Conservation (phyloP, 1,284 basidiomycete genomes). For the Irpex rosettiformis region DNA sequence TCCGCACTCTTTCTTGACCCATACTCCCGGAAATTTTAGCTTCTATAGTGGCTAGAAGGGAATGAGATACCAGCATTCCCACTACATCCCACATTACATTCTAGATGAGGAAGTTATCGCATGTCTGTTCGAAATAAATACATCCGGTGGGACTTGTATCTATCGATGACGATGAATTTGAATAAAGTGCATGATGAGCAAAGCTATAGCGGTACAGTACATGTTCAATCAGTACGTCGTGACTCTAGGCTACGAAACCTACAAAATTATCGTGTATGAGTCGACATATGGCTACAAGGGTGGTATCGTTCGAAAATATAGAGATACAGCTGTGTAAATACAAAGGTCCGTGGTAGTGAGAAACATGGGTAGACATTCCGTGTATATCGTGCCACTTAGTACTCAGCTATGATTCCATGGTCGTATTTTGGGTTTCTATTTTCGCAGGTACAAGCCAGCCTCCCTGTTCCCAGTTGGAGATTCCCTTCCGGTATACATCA, state of each 20-base stretch:
- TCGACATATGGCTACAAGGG: constrained; percentile 1
- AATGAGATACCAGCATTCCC: too few species aligned
- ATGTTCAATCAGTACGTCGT: too few species aligned
- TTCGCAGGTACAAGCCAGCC: constrained; percentile 50
- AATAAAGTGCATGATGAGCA: neutral
- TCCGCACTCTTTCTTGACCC: too few species aligned
- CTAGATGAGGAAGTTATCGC: too few species aligned
- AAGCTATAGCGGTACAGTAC: neutral
- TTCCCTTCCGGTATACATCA: constrained; percentile 57
- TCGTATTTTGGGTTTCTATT: neutral
- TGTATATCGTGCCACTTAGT: neutral
- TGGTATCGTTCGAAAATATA: neutral
- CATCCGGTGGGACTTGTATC: neutral
- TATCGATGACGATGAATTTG: neutral
- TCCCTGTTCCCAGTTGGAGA: constrained; percentile 64
- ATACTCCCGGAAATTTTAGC: too few species aligned
- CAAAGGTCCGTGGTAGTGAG: neutral
- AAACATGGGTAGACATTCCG: neutral
- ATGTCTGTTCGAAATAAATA: neutral
- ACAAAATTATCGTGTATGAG: neutral
- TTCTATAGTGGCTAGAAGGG: neutral
- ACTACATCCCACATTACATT: too few species aligned
- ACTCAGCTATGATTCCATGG: neutral
- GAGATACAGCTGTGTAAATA: neutral
- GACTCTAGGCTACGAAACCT: neutral